Conservation (phyloP, 2,329 filamentous ascomycete genomes). For the Aspergillus fischeri region DNA sequence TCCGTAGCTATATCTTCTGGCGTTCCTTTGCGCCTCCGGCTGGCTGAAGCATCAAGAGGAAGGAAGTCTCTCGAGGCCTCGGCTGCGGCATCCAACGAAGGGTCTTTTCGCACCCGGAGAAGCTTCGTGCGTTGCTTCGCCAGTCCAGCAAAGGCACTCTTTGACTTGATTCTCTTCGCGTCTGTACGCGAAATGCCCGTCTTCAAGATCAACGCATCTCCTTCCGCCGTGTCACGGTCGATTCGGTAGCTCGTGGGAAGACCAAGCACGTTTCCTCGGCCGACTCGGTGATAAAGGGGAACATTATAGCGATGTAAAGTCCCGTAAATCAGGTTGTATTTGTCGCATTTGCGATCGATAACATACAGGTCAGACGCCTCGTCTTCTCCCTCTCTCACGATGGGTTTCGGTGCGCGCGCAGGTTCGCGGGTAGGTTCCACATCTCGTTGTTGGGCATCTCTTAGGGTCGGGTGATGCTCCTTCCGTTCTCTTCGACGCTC, state of each 20-base stretch:
- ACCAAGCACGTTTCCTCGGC: conserved; percentile 68
- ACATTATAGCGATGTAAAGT: conserved; percentile 67
- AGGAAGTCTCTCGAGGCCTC: conserved; percentile 31
- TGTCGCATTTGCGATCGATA: conserved; percentile 72
- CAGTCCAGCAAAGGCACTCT: conserved; percentile 29
- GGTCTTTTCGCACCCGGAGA: conserved; percentile 24
- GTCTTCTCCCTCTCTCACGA: conserved; percentile 12
- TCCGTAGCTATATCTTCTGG: conserved; percentile 36
- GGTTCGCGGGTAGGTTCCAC: conserved; percentile 4
- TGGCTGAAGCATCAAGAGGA: conserved; percentile 20
- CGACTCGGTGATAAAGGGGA: conserved; percentile 66
- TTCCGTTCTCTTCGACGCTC: conserved; percentile 13
- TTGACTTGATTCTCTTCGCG: conserved; percentile 47
- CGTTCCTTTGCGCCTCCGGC: conserved; percentile 40
- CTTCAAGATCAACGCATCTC: conserved; percentile 35
- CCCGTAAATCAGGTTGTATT: conserved; percentile 70
- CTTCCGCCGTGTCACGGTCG: conserved; percentile 55
- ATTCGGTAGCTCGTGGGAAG: conserved; percentile 58
- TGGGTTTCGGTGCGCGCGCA: conserved; percentile 3
- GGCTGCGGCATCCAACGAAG: conserved; percentile 11
- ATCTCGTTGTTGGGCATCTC: conserved; percentile 9
- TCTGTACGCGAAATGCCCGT: conserved; percentile 32
- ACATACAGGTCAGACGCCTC: conserved; percentile 46
- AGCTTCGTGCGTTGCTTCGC: conserved; percentile 17
- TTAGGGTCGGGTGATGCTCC: conserved; percentile 10